Percentiles rank a stretch among this genome's conserved stretches.
phyloP scores from a whole-genome alignment of 345 rosid species.

The Mangifera indica region DNA sequence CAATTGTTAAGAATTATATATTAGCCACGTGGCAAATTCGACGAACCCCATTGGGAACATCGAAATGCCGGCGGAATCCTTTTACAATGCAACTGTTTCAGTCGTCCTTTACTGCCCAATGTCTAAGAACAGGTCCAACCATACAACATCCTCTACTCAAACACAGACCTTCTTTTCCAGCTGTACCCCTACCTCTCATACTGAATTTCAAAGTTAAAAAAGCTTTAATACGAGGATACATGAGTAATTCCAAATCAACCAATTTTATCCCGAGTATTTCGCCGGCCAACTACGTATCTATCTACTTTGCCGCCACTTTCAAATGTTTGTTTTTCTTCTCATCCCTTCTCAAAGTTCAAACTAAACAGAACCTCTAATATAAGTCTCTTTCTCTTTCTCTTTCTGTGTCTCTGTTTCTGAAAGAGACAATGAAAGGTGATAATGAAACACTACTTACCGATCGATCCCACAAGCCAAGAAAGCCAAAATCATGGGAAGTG shows the following conservation, averaged over 20 bases:
- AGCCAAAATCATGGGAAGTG: slow-evolving; percentile 55
- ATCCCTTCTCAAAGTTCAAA: slow-evolving; percentile 25
- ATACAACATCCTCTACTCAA: not conserved
- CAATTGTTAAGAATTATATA: too few species aligned
- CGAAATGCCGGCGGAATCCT: slow-evolving; percentile 16
- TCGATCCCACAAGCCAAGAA: slow-evolving; percentile 41
- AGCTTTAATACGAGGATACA: not conserved
- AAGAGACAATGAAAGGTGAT: slow-evolving; percentile 40
- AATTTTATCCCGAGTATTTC: slow-evolving; percentile 25
- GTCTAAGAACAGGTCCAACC: slow-evolving; percentile 2
- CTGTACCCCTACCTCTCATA: not conserved
- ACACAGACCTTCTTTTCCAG: not conserved
- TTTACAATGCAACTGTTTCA: slow-evolving; percentile 3
- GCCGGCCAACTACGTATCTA: slow-evolving; percentile 44
- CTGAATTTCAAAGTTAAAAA: not conserved
- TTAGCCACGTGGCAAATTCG: slow-evolving; percentile 25
- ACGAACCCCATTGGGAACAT: not conserved
- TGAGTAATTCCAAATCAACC: slow-evolving; percentile 12
- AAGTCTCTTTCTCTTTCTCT: slow-evolving; percentile 6
- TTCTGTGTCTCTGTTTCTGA: not conserved
- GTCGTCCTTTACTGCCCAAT: slow-evolving; percentile 19
- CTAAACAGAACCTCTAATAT: slow-evolving; percentile 12
- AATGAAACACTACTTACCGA: slow-evolving; percentile 28
- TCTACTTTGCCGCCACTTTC: slow-evolving; percentile 55
- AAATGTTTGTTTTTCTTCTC: slow-evolving; percentile 41